phyloP scores from a whole-genome alignment of 2,329 filamentous ascomycete genomes.

The Aspergillus latus region DNA sequence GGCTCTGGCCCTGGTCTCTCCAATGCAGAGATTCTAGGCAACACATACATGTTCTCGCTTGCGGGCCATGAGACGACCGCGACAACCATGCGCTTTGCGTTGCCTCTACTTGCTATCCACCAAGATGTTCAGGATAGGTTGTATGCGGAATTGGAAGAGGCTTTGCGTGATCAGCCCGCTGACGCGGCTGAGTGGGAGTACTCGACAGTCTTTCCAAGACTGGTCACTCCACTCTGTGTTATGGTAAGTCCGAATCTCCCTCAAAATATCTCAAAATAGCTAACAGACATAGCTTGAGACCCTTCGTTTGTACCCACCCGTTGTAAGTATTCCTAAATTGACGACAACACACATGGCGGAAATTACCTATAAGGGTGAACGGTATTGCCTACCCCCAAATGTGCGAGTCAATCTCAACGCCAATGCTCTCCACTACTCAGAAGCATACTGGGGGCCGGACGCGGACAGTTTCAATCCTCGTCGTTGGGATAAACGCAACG shows the following conservation, averaged over 20 bases:
- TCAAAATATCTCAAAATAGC: background rate
- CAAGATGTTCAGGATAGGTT: slow-evolving; percentile 50
- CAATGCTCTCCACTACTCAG: slow-evolving; percentile 21
- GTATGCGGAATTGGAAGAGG: slow-evolving; percentile 39
- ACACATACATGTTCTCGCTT: slow-evolving; percentile 51
- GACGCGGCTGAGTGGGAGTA: slow-evolving; percentile 37
- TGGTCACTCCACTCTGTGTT: slow-evolving; percentile 29
- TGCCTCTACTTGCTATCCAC: slow-evolving; percentile 47
- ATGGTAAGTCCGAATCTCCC: slow-evolving; percentile 17
- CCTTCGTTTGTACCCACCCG: slow-evolving; percentile 42
- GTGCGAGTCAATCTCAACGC: slow-evolving; percentile 19
- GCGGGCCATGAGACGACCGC: slow-evolving; percentile 56
- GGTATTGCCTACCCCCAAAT: slow-evolving; percentile 18
- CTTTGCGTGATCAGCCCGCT: slow-evolving; percentile 19
- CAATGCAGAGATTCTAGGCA: slow-evolving; percentile 49
- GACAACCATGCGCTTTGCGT: slow-evolving; percentile 45
- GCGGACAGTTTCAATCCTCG: slow-evolving; percentile 15
- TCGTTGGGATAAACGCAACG: slow-evolving; percentile 25
- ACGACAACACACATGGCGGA: slow-evolving; percentile 22
- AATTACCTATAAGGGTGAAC: slow-evolving; percentile 16
- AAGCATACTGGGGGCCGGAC: slow-evolving; percentile 25
- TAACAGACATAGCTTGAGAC: slow-evolving; percentile 40
- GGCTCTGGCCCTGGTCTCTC: slow-evolving; percentile 8
- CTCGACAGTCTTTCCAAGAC: slow-evolving; percentile 38
- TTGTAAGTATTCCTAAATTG: slow-evolving; percentile 31